Conservation (phyloP, 164 flowering plant genomes). For the Liquidambar formosana region DNA sequence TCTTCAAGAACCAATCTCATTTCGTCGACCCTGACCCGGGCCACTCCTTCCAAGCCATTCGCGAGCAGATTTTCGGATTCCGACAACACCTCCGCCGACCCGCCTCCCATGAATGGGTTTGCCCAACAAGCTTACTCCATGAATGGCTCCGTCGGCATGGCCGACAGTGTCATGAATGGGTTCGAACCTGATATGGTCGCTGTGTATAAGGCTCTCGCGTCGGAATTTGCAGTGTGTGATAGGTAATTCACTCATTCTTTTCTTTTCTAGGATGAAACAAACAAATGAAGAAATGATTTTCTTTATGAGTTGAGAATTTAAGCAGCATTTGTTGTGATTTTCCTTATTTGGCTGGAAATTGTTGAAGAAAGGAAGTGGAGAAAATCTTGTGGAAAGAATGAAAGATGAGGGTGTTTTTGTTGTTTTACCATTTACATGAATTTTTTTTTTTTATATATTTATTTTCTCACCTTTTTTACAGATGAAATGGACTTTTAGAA, state of each 20-base stretch:
- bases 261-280: too few species aligned
- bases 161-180: slow-evolving; percentile 66
- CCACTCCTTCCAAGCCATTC: slow-evolving; percentile 79
- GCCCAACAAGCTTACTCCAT: slow-evolving; percentile 61
- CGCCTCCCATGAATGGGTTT: slow-evolving; percentile 75
- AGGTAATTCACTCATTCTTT: slow-evolving; percentile 21
- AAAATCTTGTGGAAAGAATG: too few species aligned
- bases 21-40: slow-evolving; percentile 83
- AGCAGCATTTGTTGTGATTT: too few species aligned
- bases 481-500: too few species aligned
- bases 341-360: too few species aligned
- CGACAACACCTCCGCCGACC: slow-evolving; percentile 31
- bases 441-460: too few species aligned
- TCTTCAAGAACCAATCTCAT: slow-evolving; percentile 45
- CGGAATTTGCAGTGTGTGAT: slow-evolving; percentile 70
- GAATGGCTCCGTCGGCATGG: slow-evolving; percentile 37
- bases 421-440: too few species aligned
- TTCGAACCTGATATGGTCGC: slow-evolving; percentile 56
- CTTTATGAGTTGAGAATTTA: too few species aligned
- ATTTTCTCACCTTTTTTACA: too few species aligned
- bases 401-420: too few species aligned
- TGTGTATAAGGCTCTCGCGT: slow-evolving; percentile 54
- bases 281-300: too few species aligned
- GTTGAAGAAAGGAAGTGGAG: too few species aligned
- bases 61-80: slow-evolving; percentile 75